A percentile compares a stretch with the other conserved stretches of the same genome.
phyloP scores from a whole-genome alignment of 2,329 filamentous ascomycete genomes.

The Zymoseptoria brevis region DNA sequence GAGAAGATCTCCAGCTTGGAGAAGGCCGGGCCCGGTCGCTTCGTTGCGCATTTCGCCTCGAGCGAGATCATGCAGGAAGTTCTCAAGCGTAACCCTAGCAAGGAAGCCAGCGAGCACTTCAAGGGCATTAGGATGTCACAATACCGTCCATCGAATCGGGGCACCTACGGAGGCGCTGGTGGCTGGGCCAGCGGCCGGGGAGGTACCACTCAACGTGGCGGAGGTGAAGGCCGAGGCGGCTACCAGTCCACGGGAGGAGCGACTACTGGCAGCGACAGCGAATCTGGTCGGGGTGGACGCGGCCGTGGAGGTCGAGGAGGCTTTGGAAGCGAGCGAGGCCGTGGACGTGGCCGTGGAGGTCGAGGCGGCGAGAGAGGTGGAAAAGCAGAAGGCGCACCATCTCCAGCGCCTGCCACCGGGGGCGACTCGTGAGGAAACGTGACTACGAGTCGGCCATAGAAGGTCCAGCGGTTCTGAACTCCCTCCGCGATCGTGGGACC shows the following conservation, averaged over 20 bases:
- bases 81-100: constrained; percentile 65
- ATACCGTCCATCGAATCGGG: constrained; percentile 57
- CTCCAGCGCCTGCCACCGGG: constrained; percentile 12
- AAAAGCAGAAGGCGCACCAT: constrained; percentile 17
- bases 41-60: constrained; percentile 77
- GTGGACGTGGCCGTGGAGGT: constrained; percentile 42
- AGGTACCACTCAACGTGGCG: constrained; percentile 53
- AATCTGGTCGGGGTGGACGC: constrained; percentile 56
- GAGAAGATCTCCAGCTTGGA: constrained; percentile 61
- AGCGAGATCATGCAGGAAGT: constrained; percentile 73
- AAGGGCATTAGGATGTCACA: constrained; percentile 38
- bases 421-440: constrained; percentile 23
- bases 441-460: neutral
- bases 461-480: neutral
- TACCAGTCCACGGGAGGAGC: constrained; percentile 29
- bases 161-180: constrained; percentile 44
- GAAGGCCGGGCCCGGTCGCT: constrained; percentile 72
- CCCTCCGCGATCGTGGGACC: neutral
- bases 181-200: constrained; percentile 59
- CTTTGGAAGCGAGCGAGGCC: constrained; percentile 49
- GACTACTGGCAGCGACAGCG: constrained; percentile 54
- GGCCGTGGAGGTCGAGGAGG: constrained; percentile 36
- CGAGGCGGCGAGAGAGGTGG: constrained; percentile 28
- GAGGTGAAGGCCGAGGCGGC: constrained; percentile 32
- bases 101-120: constrained; percentile 54